Percentiles rank a stretch among this genome's conserved stretches.
Conservation (phyloP, 1,284 basidiomycete species). For the Moesziomyces sp. region DNA sequence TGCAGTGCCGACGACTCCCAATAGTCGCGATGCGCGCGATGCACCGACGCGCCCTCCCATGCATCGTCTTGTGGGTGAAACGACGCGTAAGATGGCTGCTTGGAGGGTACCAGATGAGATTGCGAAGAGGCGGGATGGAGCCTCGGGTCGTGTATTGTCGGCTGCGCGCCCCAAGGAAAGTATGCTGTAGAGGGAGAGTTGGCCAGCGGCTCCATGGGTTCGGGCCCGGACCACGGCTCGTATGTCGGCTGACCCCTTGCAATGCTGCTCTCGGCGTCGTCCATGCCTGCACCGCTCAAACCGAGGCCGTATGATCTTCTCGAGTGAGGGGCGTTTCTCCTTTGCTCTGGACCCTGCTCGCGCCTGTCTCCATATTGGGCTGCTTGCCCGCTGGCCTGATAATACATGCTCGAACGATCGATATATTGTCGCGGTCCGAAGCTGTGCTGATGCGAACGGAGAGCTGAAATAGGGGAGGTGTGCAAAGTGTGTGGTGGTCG, state of each 20-base stretch:
- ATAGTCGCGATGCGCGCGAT: slow-evolving; percentile 14
- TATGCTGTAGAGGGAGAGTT: slow-evolving; percentile 19
- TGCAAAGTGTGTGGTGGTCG: neutral
- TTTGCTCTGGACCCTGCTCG: neutral
- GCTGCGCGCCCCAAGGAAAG: slow-evolving; percentile 16
- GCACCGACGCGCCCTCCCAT: neutral
- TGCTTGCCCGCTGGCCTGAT: neutral
- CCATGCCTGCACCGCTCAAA: slow-evolving; percentile 1
- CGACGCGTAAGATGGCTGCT: slow-evolving; percentile 3
- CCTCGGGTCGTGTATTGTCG: slow-evolving; percentile 1
- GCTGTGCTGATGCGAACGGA: neutral
- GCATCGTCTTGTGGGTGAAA: neutral
- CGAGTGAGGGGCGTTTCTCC: too few relatives aligned
- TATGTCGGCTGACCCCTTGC: slow-evolving; percentile 20
- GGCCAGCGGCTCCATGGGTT: slow-evolving; percentile 26
- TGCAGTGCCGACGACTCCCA: slow-evolving; percentile 22
- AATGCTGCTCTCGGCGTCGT: slow-evolving; percentile 7
- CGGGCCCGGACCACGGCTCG: slow-evolving; percentile 16
- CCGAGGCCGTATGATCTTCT: slow-evolving; percentile 15
- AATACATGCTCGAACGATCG: neutral
- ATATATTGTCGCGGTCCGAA: neutral
- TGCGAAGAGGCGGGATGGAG: slow-evolving; percentile 13
- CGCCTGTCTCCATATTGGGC: neutral
- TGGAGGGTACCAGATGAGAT: slow-evolving; percentile 8
- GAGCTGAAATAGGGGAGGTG: neutral